These are phyloP conservation scores for Pilasporangium apinafurcum DNA, from an alignment of 352 stramenopile genomes.

Conservation along the genomic window DNA sequence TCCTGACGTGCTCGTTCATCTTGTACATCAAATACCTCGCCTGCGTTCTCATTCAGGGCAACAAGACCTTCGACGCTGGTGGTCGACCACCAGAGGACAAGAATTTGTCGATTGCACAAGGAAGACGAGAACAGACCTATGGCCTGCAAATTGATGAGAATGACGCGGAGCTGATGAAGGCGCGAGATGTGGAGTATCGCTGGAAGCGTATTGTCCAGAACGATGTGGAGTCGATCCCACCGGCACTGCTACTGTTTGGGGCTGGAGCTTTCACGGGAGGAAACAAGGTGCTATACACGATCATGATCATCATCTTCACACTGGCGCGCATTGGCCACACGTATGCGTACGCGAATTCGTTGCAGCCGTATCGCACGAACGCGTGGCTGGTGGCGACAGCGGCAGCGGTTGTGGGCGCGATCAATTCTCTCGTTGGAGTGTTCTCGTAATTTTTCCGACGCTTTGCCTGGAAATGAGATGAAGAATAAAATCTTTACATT, in stretches of 20 bases:
- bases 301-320: slow-evolving; percentile 14
- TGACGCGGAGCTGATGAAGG: slow-evolving; percentile 16
- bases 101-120: slow-evolving; percentile 22
- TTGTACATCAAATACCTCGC: slow-evolving; percentile 40
- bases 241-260: slow-evolving; percentile 24
- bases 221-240: slow-evolving; percentile 40
- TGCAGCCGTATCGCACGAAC: slow-evolving; percentile 1
- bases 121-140: slow-evolving; percentile 23
- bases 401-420: too few relatives aligned
- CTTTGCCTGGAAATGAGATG: too few relatives aligned
- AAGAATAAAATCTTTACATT: too few relatives aligned
- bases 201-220: slow-evolving; percentile 43
- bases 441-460: too few relatives aligned
- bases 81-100: slow-evolving; percentile 27
- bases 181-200: slow-evolving; percentile 25
- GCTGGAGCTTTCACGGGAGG: slow-evolving; percentile 16
- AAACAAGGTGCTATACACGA: slow-evolving; percentile 21
- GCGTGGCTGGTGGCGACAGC: too few relatives aligned
- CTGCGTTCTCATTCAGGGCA: slow-evolving; percentile 20
- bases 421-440: too few relatives aligned
- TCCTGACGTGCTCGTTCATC: slow-evolving; percentile 21
- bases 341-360: slow-evolving; percentile 5
- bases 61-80: slow-evolving; percentile 29
- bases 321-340: slow-evolving; percentile 6
- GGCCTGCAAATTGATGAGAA: slow-evolving; percentile 13